phyloP scores from a whole-genome alignment of 495 filamentous ascomycete species.

The Neurospora discreta region DNA sequence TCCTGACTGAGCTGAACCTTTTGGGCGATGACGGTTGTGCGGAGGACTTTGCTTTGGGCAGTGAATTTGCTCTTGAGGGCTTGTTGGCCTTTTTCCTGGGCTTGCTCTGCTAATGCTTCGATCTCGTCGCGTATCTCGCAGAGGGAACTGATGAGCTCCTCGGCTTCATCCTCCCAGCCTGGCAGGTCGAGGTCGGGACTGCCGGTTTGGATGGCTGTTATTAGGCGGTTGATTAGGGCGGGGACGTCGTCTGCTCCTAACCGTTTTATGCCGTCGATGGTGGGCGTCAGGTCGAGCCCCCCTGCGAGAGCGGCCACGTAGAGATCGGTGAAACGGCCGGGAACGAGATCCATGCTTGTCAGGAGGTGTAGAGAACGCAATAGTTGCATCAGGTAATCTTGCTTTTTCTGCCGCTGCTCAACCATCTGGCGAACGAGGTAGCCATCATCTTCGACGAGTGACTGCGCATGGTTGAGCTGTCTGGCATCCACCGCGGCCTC shows the following conservation, averaged over 20 bases:
- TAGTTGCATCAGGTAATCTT: slow-evolving; percentile 14
- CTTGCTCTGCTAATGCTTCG: slow-evolving; percentile 26
- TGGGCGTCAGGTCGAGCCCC: slow-evolving; percentile 19
- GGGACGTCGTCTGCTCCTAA: slow-evolving; percentile 31
- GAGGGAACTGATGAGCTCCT: slow-evolving; percentile 25
- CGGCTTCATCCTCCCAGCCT: slow-evolving; percentile 21
- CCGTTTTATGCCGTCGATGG: slow-evolving; percentile 29
- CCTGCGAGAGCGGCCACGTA: slow-evolving; percentile 27
- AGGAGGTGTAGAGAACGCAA: slow-evolving; percentile 20
- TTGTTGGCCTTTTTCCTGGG: slow-evolving; percentile 28
- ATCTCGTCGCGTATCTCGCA: slow-evolving; percentile 27
- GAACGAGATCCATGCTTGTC: slow-evolving; percentile 2
- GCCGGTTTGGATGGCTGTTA: slow-evolving; percentile 24
- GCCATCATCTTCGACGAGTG: slow-evolving; percentile 30
- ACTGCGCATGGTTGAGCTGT: slow-evolving; percentile 23
- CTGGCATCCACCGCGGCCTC: slow-evolving; percentile 28
- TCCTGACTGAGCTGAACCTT: slow-evolving; percentile 78
- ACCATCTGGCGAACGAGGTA: slow-evolving; percentile 18
- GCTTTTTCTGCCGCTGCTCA: slow-evolving; percentile 8
- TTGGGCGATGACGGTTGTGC: slow-evolving; percentile 78
- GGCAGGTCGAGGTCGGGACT: slow-evolving; percentile 25
- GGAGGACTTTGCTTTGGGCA: slow-evolving; percentile 55
- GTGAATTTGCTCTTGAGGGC: slow-evolving; percentile 67
- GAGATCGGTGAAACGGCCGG: slow-evolving; percentile 22
- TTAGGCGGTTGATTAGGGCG: slow-evolving; percentile 21